A percentile compares a stretch with the other conserved stretches of the same genome.
phyloP scores from a whole-genome alignment of 331 rosid species.

The Malus hybrid region DNA sequence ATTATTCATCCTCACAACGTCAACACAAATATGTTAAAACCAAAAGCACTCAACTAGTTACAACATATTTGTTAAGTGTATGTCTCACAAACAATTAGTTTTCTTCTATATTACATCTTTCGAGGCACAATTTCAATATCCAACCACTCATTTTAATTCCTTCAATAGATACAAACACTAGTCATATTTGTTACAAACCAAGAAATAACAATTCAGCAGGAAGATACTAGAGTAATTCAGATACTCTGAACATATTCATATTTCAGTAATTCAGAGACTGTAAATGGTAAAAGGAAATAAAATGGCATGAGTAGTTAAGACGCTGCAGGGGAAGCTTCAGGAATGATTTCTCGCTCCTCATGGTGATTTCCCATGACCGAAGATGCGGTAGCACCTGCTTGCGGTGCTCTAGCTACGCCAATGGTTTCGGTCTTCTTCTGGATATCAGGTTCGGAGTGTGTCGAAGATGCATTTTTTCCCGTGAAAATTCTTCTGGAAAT shows the following conservation, averaged over 20 bases:
- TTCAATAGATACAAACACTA: neutral
- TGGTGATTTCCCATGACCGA: too few species aligned
- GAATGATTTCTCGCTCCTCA: too few species aligned
- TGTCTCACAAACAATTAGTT: neutral
- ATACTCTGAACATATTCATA: neutral
- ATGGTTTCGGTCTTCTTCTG: too few species aligned
- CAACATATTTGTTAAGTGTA: neutral
- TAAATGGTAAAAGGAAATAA: neutral
- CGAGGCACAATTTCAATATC: neutral
- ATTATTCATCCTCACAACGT: neutral
- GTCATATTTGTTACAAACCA: neutral
- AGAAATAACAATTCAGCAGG: neutral
- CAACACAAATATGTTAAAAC: neutral
- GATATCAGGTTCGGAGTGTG: too few species aligned
- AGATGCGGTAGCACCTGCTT: too few species aligned
- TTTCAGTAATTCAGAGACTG: neutral
- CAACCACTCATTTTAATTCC: neutral
- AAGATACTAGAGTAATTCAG: neutral
- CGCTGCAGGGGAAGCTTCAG: too few species aligned
- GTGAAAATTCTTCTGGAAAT: constrained; percentile 34
- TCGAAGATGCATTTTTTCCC: constrained; percentile 13
- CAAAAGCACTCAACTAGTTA: neutral
- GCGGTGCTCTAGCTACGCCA: too few species aligned
- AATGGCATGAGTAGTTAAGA: neutral
- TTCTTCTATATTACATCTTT: neutral